phyloP scores from a whole-genome alignment of 1,139 yeast genomes.

The Suhomyces chickasaworum region DNA sequence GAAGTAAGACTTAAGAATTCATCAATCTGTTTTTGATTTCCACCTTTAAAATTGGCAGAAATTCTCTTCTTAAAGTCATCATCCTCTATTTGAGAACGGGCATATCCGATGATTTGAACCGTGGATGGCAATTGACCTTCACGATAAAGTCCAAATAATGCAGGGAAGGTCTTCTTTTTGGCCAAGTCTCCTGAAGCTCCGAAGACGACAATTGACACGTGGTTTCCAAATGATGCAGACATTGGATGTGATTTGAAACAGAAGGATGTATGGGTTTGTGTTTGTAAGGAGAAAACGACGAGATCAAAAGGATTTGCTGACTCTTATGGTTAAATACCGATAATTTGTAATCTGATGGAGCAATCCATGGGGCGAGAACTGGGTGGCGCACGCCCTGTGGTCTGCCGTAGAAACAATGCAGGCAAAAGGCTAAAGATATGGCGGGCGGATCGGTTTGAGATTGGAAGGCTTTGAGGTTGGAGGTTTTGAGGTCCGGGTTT shows the following conservation, averaged over 20 bases:
- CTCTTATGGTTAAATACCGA: neutral
- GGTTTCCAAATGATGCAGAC: constrained; percentile 49
- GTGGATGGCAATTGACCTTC: constrained; percentile 76
- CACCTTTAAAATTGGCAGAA: constrained; percentile 59
- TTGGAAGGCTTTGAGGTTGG: no score
- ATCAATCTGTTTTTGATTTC: constrained; percentile 52
- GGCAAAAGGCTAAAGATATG: no score
- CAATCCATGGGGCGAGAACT: neutral
- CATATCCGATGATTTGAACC: constrained; percentile 85
- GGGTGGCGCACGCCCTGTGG: constrained; percentile 4
- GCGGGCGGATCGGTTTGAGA: no score
- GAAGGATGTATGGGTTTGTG: neutral
- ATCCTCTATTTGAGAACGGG: constrained; percentile 72
- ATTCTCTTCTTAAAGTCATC: constrained; percentile 71
- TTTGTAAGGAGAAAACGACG: neutral
- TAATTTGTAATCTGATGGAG: constrained; percentile 1
- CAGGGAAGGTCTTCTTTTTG: constrained; percentile 91
- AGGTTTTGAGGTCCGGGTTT: neutral
- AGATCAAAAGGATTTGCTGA: neutral
- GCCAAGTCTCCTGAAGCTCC: constrained; percentile 99
- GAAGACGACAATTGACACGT: constrained; percentile 78
- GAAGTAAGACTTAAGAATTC: constrained; percentile 65
- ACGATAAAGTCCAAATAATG: constrained; percentile 69
- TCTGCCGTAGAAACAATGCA: no score
- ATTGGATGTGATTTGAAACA: constrained; percentile 3